Evolutionary conservation across 805 yeast genomes (phyloP), one percentile per base, ranked within the genome.

Genomic region (Wickerhamiella occidentalis): DNA sequence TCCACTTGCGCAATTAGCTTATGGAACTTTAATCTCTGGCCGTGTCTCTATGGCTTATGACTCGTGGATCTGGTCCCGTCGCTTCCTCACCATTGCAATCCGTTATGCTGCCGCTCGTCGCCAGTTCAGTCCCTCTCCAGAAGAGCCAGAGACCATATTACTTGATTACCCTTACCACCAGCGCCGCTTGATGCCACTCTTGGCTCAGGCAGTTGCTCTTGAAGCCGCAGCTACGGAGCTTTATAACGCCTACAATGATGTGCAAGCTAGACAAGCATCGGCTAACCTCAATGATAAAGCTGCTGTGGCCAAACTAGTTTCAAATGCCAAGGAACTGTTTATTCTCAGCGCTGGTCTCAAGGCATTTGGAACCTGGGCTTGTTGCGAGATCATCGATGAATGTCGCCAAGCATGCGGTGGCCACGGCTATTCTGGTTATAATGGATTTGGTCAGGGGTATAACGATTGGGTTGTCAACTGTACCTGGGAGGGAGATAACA

Each of bases 401-500:
- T 76, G 85, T 54, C 76, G 95, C 65, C 95, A 85, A 65, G 72
- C 88, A 1, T 85, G 94, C 67, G 94, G 95, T 61, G 95, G 95
- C 22, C 94, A 83, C 64, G 95, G 95, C 33, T 85, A 85, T 65
- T 83, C 90, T 25, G 75, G 85, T 12, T 85, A 85, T 64, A 75
- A 83, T 53, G 94, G 85, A 2, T 82, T 85, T 62, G 94, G 90
- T 36, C 83, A 81, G 62, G 86, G 85, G 12, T 84, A 76, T 68
- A 74, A 75, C 52, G 95, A 85, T 63, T 86, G 92, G 83, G 92
- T 82, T 13, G 95, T 85, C 33, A 94, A 85, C 67, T 85, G 94
- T 66, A 85, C 95, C 15, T 85, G 95, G 95, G 95, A 85, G 69
- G 95, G 95, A 64, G 95, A 85, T 65, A 85, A 85, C 69, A 85